A percentile compares a stretch with the other conserved stretches of the same genome.
Conservation (phyloP, 2,329 filamentous ascomycete genomes). For the Fusarium goolgardi region DNA sequence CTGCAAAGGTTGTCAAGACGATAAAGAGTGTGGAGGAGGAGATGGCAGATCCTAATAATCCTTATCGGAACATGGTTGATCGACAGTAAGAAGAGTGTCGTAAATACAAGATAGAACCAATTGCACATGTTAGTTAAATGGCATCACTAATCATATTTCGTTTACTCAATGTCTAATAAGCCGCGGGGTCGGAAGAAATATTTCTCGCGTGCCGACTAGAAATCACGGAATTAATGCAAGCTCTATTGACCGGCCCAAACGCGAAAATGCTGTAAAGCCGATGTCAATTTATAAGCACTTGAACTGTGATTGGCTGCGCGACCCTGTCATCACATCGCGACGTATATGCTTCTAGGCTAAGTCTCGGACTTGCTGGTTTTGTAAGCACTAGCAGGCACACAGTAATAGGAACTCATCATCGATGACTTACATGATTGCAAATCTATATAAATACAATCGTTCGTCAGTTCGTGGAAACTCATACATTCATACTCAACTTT, state of each 20-base stretch:
- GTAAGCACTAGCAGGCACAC: not conserved
- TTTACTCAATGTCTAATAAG: not conserved
- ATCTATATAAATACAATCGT: not conserved
- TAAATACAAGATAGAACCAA: not conserved
- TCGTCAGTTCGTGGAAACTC: not conserved
- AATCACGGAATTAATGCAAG: not conserved
- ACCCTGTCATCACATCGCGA: not conserved
- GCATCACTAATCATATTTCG: not conserved
- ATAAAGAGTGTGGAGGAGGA: slow-evolving; percentile 54
- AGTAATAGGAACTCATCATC: not conserved
- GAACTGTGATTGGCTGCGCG: not conserved
- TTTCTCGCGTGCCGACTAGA: not conserved
- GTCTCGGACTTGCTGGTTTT: not conserved
- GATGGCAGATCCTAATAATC: slow-evolving; percentile 43
- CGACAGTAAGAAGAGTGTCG: slow-evolving; percentile 24
- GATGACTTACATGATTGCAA: not conserved
- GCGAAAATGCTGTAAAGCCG: not conserved
- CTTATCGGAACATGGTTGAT: slow-evolving; percentile 45
- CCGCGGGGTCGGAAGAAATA: no score
- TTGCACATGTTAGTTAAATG: not conserved
- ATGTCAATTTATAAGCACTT: not conserved
- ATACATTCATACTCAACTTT: not conserved
- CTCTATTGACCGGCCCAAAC: not conserved
- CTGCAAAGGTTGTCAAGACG: slow-evolving; percentile 62
- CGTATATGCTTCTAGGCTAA: not conserved